A percentile compares a stretch with the other conserved stretches of the same genome.
These are phyloP conservation scores for Acrocalymma vagum DNA, from an alignment of 2,329 filamentous ascomycete genomes.

Conservation along the genomic window DNA sequence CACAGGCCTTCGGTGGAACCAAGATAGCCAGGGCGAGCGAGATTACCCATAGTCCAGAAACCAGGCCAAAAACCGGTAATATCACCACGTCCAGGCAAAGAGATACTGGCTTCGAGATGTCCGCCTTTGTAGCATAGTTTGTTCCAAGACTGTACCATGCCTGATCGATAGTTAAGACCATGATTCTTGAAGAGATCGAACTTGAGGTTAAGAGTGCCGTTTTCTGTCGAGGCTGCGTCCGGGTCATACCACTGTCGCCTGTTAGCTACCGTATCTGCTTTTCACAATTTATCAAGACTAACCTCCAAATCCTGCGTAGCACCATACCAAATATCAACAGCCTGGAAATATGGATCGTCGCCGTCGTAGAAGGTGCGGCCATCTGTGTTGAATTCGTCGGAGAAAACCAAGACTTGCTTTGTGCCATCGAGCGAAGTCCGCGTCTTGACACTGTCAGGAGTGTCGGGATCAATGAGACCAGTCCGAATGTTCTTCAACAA, in stretches of 20 bases:
- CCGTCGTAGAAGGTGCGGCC: slow-evolving; percentile 75
- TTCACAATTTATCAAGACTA: slow-evolving; percentile 19
- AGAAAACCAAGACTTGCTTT: slow-evolving; percentile 72
- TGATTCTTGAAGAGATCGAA: slow-evolving; percentile 74
- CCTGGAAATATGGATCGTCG: slow-evolving; percentile 75
- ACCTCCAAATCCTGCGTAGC: slow-evolving; percentile 74
- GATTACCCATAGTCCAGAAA: slow-evolving; percentile 79
- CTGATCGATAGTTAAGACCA: slow-evolving; percentile 71
- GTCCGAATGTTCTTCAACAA: slow-evolving; percentile 68
- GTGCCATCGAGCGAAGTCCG: slow-evolving; percentile 68
- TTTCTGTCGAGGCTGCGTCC: slow-evolving; percentile 69
- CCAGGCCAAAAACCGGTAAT: slow-evolving; percentile 77
- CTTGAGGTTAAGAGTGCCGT: slow-evolving; percentile 69
- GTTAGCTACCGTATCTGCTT: slow-evolving; percentile 12
- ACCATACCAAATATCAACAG: slow-evolving; percentile 75
- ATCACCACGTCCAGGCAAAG: slow-evolving; percentile 72
- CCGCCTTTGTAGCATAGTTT: slow-evolving; percentile 77
- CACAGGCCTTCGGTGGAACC: slow-evolving; percentile 76
- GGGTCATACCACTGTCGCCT: slow-evolving; percentile 71
- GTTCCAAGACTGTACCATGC: slow-evolving; percentile 81
- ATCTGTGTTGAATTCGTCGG: slow-evolving; percentile 74
- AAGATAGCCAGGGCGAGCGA: slow-evolving; percentile 73
- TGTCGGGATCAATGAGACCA: slow-evolving; percentile 73
- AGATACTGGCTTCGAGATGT: slow-evolving; percentile 74
- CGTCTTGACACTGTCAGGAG: slow-evolving; percentile 64